These are phyloP conservation scores for Pythium biforme DNA, from an alignment of 352 stramenopile species.

Conservation along the genomic window DNA sequence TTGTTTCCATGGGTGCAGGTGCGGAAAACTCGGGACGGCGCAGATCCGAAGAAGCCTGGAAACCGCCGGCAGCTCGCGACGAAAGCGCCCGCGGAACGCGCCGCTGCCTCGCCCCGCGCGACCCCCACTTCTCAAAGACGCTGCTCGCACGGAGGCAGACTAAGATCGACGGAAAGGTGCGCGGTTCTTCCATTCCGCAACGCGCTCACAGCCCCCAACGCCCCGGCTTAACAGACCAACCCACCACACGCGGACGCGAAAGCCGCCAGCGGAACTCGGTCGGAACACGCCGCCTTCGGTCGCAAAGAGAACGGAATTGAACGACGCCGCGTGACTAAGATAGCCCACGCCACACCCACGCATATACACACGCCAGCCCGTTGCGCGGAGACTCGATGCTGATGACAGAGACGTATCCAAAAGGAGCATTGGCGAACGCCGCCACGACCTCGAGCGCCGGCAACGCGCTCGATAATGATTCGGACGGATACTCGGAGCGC, in stretches of 20 bases:
- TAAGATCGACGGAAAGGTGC: slow-evolving; percentile 38
- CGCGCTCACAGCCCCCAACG: slow-evolving; percentile 8
- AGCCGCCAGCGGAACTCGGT: slow-evolving; percentile 26
- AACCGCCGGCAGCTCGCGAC: slow-evolving; percentile 28
- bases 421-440: slow-evolving; percentile 30
- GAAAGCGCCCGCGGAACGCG: slow-evolving; percentile 24
- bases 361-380: too few relatives aligned
- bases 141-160: slow-evolving; percentile 13
- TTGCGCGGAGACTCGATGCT: slow-evolving; percentile 35
- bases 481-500: slow-evolving; percentile 55
- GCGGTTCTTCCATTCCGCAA: slow-evolving; percentile 32
- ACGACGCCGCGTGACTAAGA: background rate
- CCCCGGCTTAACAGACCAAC: too few relatives aligned
- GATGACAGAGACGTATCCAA: slow-evolving; percentile 61
- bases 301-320: background rate
- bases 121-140: slow-evolving; percentile 12
- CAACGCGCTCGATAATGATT: slow-evolving; percentile 45
- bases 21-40: background rate
- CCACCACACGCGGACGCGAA: slow-evolving; percentile 4
- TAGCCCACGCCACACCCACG: background rate
- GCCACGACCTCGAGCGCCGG: slow-evolving; percentile 19
- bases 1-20: slow-evolving; percentile 9
- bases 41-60: slow-evolving; percentile 47
- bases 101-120: slow-evolving; percentile 4
- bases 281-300: slow-evolving; percentile 22